Evolutionary conservation across 73 alveolate species (phyloP).

Genomic region (Paramecium bursaria): DNA sequence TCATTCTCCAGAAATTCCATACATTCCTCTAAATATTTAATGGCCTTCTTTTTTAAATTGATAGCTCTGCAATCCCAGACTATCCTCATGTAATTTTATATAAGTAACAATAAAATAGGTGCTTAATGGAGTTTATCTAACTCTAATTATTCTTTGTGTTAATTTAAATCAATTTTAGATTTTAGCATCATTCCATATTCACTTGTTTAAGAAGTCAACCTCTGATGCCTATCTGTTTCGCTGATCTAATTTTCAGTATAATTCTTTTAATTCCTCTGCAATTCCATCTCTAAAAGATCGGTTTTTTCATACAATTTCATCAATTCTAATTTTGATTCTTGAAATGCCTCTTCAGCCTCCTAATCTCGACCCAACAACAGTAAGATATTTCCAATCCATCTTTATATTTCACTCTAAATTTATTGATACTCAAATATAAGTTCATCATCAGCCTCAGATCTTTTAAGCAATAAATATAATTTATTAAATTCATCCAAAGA

Average conservation of each 20-base stretch:
- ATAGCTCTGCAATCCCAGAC: conserved; percentile 44
- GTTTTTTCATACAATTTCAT: background rate
- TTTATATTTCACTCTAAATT: conserved; percentile 9
- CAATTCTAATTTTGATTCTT: conserved; percentile 23
- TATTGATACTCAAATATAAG: conserved; percentile 32
- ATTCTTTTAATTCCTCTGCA: no score
- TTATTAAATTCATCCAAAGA: background rate
- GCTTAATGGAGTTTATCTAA: conserved; percentile 3
- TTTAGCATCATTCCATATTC: no score
- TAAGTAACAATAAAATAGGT: background rate
- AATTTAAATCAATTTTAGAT: no score
- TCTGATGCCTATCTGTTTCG: no score
- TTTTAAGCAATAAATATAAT: conserved; percentile 2
- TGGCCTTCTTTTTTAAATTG: conserved; percentile 14
- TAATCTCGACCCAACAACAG: background rate
- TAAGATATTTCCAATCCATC: conserved; percentile 33
- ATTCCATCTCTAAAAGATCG: no score
- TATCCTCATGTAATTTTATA: conserved; percentile 11
- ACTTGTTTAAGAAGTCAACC: no score
- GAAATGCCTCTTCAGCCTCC: background rate
- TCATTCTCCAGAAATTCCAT: conserved; percentile 6
- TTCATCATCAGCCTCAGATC: conserved; percentile 37
- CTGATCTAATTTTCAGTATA: no score
- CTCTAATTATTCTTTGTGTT: no score
- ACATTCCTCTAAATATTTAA: conserved; percentile 39